phyloP scores from a whole-genome alignment of 495 filamentous ascomycete genomes.

The Aspergillus indologenus region DNA sequence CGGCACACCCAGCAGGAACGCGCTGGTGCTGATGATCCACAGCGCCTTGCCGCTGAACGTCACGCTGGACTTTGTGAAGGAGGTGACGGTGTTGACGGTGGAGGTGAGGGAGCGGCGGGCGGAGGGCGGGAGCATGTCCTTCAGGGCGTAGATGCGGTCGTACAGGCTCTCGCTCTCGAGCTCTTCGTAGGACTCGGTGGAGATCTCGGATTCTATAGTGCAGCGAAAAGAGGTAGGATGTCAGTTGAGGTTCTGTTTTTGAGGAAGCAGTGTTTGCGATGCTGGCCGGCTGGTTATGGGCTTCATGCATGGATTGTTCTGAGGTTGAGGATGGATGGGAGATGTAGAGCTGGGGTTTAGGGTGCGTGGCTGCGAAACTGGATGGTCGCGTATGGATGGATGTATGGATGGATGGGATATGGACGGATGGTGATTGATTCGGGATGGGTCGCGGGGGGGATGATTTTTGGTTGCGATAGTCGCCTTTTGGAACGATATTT shows the following conservation, averaged over 20 bases:
- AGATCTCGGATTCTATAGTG: slow-evolving; percentile 51
- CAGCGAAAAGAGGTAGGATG: neutral
- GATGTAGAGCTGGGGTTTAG: neutral
- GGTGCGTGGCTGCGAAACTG: too few relatives aligned
- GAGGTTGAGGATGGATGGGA: too few relatives aligned
- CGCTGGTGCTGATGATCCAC: slow-evolving; percentile 84
- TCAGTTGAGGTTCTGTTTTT: neutral
- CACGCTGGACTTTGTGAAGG: slow-evolving; percentile 59
- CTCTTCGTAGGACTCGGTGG: slow-evolving; percentile 44
- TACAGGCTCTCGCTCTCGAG: slow-evolving; percentile 59
- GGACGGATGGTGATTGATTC: neutral
- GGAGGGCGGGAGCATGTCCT: slow-evolving; percentile 86
- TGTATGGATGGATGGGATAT: slow-evolving; percentile 13
- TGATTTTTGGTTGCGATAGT: too few relatives aligned
- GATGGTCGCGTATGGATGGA: slow-evolving; percentile 5
- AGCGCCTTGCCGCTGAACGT: slow-evolving; percentile 74
- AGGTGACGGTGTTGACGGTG: slow-evolving; percentile 55
- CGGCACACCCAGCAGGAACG: slow-evolving; percentile 85
- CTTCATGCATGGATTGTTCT: neutral
- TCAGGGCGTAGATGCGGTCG: slow-evolving; percentile 80
- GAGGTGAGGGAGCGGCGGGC: slow-evolving; percentile 66
- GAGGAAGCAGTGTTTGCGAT: neutral
- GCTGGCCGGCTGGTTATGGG: slow-evolving; percentile 1
- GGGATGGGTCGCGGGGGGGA: neutral
- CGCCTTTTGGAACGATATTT: too few relatives aligned